A percentile compares a stretch with the other conserved stretches of the same genome.
These are phyloP conservation scores for Starmerella khaoyaiensis DNA, from an alignment of 805 yeast genomes.

Conservation along the genomic window DNA sequence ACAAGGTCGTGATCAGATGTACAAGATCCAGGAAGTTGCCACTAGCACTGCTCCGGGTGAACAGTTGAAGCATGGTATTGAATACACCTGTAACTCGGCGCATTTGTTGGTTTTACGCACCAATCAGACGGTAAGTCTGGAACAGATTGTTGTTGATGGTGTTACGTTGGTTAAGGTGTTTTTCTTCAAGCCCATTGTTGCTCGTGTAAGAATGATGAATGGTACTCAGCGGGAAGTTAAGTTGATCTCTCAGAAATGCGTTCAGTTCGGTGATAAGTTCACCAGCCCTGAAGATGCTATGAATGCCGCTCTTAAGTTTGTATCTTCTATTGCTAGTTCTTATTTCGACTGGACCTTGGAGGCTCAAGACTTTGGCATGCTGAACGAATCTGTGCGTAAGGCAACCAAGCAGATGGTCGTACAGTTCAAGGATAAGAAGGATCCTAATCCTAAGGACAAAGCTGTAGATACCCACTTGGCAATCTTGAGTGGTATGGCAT, in stretches of 20 bases:
- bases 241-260: not conserved
- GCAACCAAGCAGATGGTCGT: slow-evolving; percentile 25
- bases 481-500: no score
- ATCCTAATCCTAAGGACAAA: no score
- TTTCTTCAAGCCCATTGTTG: slow-evolving; percentile 21
- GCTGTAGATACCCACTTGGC: no score
- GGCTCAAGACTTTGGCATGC: slow-evolving; percentile 29
- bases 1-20: slow-evolving; percentile 35
- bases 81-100: slow-evolving; percentile 30
- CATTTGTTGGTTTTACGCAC: slow-evolving; percentile 34
- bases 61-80: slow-evolving; percentile 11
- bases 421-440: not conserved
- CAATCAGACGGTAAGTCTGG: slow-evolving; percentile 22
- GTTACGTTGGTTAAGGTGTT: slow-evolving; percentile 21
- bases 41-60: slow-evolving; percentile 3
- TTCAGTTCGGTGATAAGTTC: not conserved
- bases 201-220: not conserved
- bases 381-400: slow-evolving; percentile 26
- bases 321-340: not conserved
- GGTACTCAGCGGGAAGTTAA: not conserved
- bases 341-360: slow-evolving; percentile 32
- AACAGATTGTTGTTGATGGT: slow-evolving; percentile 14
- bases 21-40: slow-evolving; percentile 27
- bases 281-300: not conserved
- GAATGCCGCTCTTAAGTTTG: not conserved